phyloP scores from a whole-genome alignment of 805 yeast genomes.

The Starmerella floris region DNA sequence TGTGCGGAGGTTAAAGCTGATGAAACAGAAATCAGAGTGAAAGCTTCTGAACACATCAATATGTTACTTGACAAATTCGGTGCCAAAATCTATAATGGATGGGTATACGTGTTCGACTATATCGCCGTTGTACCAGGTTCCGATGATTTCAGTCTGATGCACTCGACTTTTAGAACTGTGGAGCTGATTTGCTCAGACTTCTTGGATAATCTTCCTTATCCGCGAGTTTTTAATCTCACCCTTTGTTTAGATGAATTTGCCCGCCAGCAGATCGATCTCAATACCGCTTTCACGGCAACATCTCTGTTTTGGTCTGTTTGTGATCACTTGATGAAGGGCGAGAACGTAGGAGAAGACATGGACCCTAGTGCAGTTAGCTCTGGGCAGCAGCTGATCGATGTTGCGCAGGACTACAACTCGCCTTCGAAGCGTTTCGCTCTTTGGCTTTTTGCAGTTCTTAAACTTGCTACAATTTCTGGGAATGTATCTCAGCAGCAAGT shows the following conservation, averaged over 20 bases:
- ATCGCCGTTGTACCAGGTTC: conserved; percentile 24
- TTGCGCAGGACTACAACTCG: conserved; percentile 14
- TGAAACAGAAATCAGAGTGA: conserved; percentile 56
- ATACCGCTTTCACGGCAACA: conserved; percentile 80
- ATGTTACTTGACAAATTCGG: conserved; percentile 72
- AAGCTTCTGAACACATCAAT: conserved; percentile 49
- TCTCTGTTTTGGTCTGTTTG: conserved; percentile 88
- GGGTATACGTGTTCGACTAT: conserved; percentile 61
- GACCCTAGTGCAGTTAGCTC: not conserved
- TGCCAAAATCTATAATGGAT: conserved; percentile 42
- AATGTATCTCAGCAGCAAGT: conserved; percentile 62
- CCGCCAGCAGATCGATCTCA: conserved; percentile 57
- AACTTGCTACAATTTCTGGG: conserved; percentile 46
- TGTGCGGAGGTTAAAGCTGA: conserved; percentile 34
- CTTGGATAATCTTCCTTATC: conserved; percentile 52
- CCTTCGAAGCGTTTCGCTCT: conserved; percentile 29
- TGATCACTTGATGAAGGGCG: conserved; percentile 42
- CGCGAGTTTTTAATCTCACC: conserved; percentile 50
- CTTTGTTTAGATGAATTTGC: conserved; percentile 64
- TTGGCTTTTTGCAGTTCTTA: conserved; percentile 52
- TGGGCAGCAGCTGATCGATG: conserved; percentile 22
- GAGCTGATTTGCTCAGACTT: conserved; percentile 80
- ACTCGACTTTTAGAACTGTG: conserved; percentile 66
- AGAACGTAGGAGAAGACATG: conserved; percentile 15
- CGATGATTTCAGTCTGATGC: conserved; percentile 33